Percentiles rank a stretch among this genome's conserved stretches.
Evolutionary conservation across 805 yeast species (phyloP).

Genomic region (Maudiozyma barnettii): DNA sequence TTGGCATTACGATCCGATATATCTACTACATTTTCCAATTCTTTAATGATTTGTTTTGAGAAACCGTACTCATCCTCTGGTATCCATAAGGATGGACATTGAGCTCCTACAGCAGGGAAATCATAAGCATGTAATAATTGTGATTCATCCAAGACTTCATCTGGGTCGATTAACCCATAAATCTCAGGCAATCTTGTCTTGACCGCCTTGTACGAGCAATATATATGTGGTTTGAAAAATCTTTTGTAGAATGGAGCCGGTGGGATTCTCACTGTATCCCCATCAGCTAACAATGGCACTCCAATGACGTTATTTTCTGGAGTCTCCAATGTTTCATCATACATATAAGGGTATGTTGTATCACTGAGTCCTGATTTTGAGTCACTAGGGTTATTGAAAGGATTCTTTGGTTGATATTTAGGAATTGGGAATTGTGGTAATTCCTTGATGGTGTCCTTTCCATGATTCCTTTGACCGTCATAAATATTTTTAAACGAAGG

Average conservation of each 20-base stretch:
- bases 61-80: slow-evolving; percentile 86
- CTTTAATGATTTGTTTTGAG: slow-evolving; percentile 49
- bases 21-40: slow-evolving; percentile 45
- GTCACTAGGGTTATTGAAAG: slow-evolving; percentile 3
- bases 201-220: slow-evolving; percentile 41
- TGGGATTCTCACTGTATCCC: slow-evolving; percentile 30
- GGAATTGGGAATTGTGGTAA: slow-evolving; percentile 24
- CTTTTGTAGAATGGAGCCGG: slow-evolving; percentile 36
- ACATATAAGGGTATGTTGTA: slow-evolving; percentile 17
- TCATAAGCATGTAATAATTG: slow-evolving; percentile 54
- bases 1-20: slow-evolving; percentile 62
- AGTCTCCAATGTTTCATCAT: slow-evolving; percentile 1
- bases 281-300: slow-evolving; percentile 66
- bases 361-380: slow-evolving; percentile 10
- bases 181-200: slow-evolving; percentile 49
- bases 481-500: slow-evolving; percentile 38
- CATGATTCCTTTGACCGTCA: slow-evolving; percentile 1
- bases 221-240: slow-evolving; percentile 46
- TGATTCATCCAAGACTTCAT: slow-evolving; percentile 31
- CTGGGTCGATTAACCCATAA: slow-evolving; percentile 41
- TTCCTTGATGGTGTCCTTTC: slow-evolving; percentile 17
- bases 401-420: slow-evolving; percentile 16
- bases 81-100: slow-evolving; percentile 79
- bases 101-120: slow-evolving; percentile 61
- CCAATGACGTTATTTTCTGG: slow-evolving; percentile 20